Conservation (phyloP, 1,284 basidiomycete genomes). For the Apiotrichum siamense region DNA sequence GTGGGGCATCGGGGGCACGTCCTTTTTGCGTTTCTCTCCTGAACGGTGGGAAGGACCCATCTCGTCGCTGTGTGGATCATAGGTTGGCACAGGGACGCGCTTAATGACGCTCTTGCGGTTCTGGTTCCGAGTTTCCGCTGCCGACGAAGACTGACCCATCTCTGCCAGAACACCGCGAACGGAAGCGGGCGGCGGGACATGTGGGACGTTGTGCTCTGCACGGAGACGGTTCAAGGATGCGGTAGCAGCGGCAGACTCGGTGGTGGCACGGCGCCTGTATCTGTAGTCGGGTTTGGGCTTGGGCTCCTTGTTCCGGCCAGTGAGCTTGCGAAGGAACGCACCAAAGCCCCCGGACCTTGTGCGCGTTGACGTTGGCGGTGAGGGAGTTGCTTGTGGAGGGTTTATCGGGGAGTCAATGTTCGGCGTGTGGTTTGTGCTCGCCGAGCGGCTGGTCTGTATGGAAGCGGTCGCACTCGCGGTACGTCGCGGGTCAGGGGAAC, state of each 20-base stretch:
- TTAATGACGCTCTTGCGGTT: slow-evolving; percentile 4
- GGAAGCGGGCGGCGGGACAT: slow-evolving; percentile 3
- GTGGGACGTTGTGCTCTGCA: background rate
- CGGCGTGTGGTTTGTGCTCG: too few species aligned
- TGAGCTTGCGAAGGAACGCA: slow-evolving; percentile 6
- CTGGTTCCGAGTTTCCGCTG: slow-evolving; percentile 3
- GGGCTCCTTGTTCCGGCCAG: slow-evolving; percentile 1
- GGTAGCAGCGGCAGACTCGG: background rate
- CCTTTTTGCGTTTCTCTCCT: background rate
- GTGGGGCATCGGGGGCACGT: background rate
- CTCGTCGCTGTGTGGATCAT: background rate
- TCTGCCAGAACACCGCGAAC: slow-evolving; percentile 14
- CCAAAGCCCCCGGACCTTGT: background rate
- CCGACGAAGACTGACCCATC: slow-evolving; percentile 5
- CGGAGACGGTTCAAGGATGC: background rate
- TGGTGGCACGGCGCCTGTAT: background rate
- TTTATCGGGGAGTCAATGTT: too few species aligned
- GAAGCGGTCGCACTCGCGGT: background rate
- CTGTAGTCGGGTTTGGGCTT: background rate
- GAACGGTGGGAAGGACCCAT: background rate
- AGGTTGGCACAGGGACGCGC: slow-evolving; percentile 7
- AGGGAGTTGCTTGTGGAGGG: background rate
- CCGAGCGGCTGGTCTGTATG: background rate
- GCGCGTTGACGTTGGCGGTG: background rate
- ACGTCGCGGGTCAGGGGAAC: background rate